Evolutionary conservation across 805 yeast genomes (phyloP).

Genomic region (Schizosaccharomyces pombe): DNA sequence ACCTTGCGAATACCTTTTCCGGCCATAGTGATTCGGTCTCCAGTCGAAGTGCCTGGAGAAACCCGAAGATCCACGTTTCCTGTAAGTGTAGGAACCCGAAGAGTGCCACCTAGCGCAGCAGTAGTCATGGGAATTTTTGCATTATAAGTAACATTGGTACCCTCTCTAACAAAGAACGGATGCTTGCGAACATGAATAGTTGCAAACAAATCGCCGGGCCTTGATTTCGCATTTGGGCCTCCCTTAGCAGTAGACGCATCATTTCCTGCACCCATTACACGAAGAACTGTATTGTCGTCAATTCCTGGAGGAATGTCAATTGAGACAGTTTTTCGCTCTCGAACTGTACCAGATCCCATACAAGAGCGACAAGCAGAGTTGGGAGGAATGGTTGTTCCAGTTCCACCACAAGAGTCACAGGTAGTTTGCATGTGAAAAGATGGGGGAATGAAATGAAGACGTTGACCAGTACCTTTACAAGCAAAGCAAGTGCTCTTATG

Average conservation of each 20-base stretch:
- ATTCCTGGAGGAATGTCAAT: constrained; percentile 79
- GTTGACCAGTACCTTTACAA: constrained; percentile 86
- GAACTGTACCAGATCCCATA: constrained; percentile 72
- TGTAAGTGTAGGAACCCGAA: constrained; percentile 74
- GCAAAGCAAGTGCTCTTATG: constrained; percentile 55
- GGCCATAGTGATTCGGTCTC: constrained; percentile 50
- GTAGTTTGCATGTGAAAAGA: constrained; percentile 95
- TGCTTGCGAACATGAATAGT: constrained; percentile 61
- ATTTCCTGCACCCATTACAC: constrained; percentile 62
- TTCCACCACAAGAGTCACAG: constrained; percentile 67
- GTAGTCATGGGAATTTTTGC: constrained; percentile 75
- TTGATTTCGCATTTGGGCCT: constrained; percentile 33
- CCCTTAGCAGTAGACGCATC: constrained; percentile 63
- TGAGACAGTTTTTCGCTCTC: constrained; percentile 41
- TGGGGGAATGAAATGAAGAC: constrained; percentile 62
- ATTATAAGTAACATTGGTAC: constrained; percentile 39
- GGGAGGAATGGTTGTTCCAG: constrained; percentile 53
- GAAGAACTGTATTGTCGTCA: constrained; percentile 60
- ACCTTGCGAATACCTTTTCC: constrained; percentile 67
- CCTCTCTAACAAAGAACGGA: constrained; percentile 39
- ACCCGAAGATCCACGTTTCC: constrained; percentile 62
- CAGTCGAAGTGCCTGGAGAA: constrained; percentile 64
- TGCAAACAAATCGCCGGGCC: constrained; percentile 72
- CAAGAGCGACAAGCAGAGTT: constrained; percentile 55
- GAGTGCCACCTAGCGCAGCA: constrained; percentile 83